Evolutionary conservation across 2,329 filamentous ascomycete genomes (phyloP), one percentile per base, ranked within the genome.

Genomic region (Phialocephala sp.): DNA sequence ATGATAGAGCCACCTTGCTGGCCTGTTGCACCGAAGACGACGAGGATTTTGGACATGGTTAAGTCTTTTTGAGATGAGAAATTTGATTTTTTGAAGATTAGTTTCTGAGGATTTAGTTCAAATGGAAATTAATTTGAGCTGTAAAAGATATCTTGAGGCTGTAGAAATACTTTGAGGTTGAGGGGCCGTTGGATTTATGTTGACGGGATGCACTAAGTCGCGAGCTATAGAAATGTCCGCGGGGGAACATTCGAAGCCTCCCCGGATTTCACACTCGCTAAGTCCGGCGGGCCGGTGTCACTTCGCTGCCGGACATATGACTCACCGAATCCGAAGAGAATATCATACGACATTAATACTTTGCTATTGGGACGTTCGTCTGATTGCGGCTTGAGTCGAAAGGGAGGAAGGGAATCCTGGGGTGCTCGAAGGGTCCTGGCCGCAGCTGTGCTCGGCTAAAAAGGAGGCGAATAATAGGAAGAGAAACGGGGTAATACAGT

Each of bases 11-110:
- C 76, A n/a, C 84, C 84, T 72, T 86, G 84, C 41, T 82, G 79
- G 65, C 84, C 83, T 0, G 84, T 86, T 32, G 83, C 83, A 11
- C 84, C 83, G 60, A 85, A 83, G 32, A 86, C 77, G 32, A 77
- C 79, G 43, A 84, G 74, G 36, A 78, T 68, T 55, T 79, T 78
- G 57, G 47, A 45, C 64, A 70, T 70, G 22, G 11, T 54, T n/a
- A n/a, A n/a, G n/a, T n/a, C n/a, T n/a, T n/a, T n/a, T 22, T 8
- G 20, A 50, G 45, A 50, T 22, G 8, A 8, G n/a, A 3, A 22
- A 24, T 2, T 24, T 22, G 20, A 50, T 22, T 1, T 50, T 18
- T 6, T n/a, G 41, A 6, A n/a, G 6, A 18, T 3, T 43, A 18
- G 2, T 18, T 43, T 15, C n/a, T n/a, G n/a, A n/a, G n/a, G n/a